These are phyloP conservation scores for Pterulicium gracile DNA, from an alignment of 1,284 basidiomycete species.

Conservation along the genomic window DNA sequence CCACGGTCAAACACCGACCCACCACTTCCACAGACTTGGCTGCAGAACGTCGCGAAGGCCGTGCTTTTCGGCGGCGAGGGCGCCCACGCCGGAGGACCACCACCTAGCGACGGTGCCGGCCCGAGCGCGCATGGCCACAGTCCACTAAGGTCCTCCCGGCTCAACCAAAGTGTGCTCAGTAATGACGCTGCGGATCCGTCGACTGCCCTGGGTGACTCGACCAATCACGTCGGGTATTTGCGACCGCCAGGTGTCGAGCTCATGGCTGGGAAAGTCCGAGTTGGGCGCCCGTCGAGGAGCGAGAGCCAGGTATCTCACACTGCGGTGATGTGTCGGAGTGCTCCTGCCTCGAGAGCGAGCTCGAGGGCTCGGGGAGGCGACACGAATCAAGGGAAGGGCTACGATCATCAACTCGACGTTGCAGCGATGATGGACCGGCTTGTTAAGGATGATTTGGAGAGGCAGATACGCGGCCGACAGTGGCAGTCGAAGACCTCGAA, in stretches of 20 bases:
- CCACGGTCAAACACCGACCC: constrained; percentile 6
- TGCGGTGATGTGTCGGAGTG: constrained; percentile 51
- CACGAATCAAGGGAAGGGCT: constrained; percentile 6
- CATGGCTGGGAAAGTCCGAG: constrained; percentile 24
- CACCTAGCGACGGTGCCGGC: constrained; percentile 6
- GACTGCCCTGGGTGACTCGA: constrained; percentile 4
- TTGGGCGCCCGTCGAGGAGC: constrained; percentile 26
- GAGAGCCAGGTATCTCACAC: constrained; percentile 38
- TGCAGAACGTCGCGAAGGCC: constrained; percentile 50
- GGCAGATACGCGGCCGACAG: neutral
- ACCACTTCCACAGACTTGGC: constrained; percentile 50
- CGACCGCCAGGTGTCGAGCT: constrained; percentile 25
- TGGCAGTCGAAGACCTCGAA: constrained; percentile 6
- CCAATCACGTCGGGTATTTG: constrained; percentile 3
- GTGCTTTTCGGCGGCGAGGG: constrained; percentile 37
- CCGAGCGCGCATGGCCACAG: constrained; percentile 2
- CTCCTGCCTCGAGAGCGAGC: constrained; percentile 37
- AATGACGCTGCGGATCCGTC: constrained; percentile 5
- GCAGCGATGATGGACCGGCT: neutral
- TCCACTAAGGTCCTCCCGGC: constrained; percentile 6
- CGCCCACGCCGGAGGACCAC: constrained; percentile 33
- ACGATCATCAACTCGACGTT: neutral
- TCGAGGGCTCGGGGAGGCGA: constrained; percentile 24
- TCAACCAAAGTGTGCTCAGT: constrained; percentile 14
- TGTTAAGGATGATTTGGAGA: neutral